Evolutionary conservation across 2,329 filamentous ascomycete genomes (phyloP).

Genomic region (Penicillium sp.): DNA sequence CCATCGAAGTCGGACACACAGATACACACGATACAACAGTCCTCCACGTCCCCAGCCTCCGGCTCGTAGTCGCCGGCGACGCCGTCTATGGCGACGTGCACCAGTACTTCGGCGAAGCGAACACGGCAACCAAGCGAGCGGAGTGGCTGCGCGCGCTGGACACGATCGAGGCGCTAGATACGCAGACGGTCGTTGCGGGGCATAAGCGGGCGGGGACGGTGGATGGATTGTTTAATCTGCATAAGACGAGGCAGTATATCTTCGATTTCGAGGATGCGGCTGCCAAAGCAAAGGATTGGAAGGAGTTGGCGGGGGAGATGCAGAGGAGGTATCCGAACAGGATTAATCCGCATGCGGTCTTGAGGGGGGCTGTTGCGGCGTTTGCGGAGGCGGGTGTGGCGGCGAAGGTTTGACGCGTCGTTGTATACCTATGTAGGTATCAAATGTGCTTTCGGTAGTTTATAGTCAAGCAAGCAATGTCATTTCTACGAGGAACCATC

Average conservation of each 20-base stretch:
- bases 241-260: neutral
- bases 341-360: too few species aligned
- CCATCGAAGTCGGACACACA: neutral
- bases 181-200: neutral
- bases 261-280: neutral
- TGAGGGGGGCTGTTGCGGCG: too few species aligned
- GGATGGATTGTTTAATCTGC: neutral
- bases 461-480: too few species aligned
- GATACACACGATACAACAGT: neutral
- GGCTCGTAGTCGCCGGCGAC: neutral
- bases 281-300: neutral
- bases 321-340: too few species aligned
- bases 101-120: neutral
- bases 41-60: neutral
- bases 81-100: neutral
- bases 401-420: too few species aligned
- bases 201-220: neutral
- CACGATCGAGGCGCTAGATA: neutral
- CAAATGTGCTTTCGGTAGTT: too few species aligned
- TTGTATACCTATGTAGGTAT: too few species aligned
- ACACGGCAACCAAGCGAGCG: neutral
- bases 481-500: too few species aligned
- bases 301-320: neutral
- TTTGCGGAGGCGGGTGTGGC: too few species aligned
- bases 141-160: neutral